phyloP scores from a whole-genome alignment of 139 green algal genomes.

The Chlorella sp. region DNA sequence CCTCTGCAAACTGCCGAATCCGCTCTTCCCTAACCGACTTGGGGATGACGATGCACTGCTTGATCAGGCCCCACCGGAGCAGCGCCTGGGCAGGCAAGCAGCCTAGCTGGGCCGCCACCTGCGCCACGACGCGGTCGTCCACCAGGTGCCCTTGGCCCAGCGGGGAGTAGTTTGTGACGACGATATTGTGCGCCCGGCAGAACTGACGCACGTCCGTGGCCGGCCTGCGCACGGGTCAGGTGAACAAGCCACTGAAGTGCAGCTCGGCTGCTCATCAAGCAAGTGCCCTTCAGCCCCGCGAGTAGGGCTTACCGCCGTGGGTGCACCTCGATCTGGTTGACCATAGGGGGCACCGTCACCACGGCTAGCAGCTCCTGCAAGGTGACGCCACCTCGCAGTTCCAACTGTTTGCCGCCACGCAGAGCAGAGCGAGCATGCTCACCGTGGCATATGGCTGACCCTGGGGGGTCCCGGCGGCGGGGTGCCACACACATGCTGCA shows the following conservation, averaged over 20 bases:
- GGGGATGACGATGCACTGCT: slow-evolving; percentile 64
- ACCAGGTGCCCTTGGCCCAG: slow-evolving; percentile 47
- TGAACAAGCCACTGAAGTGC: neutral
- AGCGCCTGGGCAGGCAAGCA: neutral
- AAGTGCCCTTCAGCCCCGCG: too few relatives aligned
- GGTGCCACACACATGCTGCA: too few relatives aligned
- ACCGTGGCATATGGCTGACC: too few relatives aligned
- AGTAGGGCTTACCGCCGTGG: slow-evolving; percentile 10
- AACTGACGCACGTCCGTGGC: slow-evolving; percentile 16
- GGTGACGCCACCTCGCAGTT: too few relatives aligned
- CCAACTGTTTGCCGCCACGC: too few relatives aligned
- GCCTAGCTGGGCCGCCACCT: slow-evolving; percentile 11
- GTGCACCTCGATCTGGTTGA: slow-evolving; percentile 45
- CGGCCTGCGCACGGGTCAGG: neutral
- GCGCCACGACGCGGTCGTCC: slow-evolving; percentile 23
- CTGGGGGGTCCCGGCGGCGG: too few relatives aligned
- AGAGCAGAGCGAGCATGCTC: too few relatives aligned
- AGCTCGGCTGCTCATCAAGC: too few relatives aligned
- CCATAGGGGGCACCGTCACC: slow-evolving; percentile 30
- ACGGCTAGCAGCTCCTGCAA: slow-evolving; percentile 35
- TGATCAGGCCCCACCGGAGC: slow-evolving; percentile 15
- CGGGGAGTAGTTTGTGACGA: slow-evolving; percentile 43
- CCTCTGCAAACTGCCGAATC: slow-evolving; percentile 27
- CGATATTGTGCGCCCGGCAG: slow-evolving; percentile 17
- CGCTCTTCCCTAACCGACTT: slow-evolving; percentile 46